A percentile compares a stretch with the other conserved stretches of the same genome.
Conservation (phyloP, 768 basidiomycete genomes). For the Kwoniella sp. region DNA sequence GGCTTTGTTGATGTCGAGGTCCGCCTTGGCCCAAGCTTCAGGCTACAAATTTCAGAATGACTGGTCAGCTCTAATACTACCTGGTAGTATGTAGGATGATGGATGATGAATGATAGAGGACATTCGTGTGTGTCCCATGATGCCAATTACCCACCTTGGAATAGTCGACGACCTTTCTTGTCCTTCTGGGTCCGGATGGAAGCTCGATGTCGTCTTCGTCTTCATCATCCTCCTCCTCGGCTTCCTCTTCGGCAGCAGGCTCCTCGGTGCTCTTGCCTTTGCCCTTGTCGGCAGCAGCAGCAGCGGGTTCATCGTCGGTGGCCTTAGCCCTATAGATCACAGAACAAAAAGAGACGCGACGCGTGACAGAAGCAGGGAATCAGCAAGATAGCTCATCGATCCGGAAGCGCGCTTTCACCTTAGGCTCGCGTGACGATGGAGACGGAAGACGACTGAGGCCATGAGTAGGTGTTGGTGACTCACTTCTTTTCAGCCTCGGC, state of each 20-base stretch:
- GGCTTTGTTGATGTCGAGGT: constrained; percentile 42
- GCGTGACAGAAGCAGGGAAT: neutral
- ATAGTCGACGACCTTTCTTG: constrained; percentile 54
- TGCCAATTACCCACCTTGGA: constrained; percentile 46
- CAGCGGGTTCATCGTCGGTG: constrained; percentile 18
- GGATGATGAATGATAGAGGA: constrained; percentile 31
- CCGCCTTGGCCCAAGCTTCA: constrained; percentile 39
- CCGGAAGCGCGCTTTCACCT: too few species aligned
- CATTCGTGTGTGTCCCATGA: neutral
- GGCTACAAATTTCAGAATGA: constrained; percentile 39
- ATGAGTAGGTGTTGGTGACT: too few species aligned
- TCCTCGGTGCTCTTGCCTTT: constrained; percentile 37
- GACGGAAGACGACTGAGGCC: too few species aligned
- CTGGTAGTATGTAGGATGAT: neutral
- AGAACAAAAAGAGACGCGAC: neutral
- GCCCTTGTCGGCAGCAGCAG: constrained; percentile 24
- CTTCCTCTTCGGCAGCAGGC: constrained; percentile 25
- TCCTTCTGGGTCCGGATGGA: constrained; percentile 41
- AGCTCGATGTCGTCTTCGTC: constrained; percentile 49
- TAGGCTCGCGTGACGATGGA: too few species aligned
- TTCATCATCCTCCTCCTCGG: constrained; percentile 60
- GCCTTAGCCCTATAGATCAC: constrained; percentile 21
- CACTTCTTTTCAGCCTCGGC: constrained; percentile 34
- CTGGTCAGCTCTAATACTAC: neutral
- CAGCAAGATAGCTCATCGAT: neutral